Evolutionary conservation across 352 stramenopile genomes (phyloP), one percentile per base, ranked within the genome.

Genomic region (Phytopythium boreale): DNA sequence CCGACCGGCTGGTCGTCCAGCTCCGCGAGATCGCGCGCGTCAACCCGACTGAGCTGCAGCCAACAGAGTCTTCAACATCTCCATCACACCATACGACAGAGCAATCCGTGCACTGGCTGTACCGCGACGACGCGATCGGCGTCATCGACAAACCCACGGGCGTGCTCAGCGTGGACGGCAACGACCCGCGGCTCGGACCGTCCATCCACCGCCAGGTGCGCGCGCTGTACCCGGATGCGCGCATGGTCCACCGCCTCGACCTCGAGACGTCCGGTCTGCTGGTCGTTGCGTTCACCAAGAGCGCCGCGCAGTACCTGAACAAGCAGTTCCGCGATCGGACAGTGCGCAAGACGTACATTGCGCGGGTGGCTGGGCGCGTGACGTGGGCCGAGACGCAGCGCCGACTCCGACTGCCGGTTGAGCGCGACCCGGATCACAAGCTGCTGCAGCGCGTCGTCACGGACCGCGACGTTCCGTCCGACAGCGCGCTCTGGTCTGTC

Each of bases 211-310:
- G 64, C 17, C 67, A 72, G 20, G 68, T 93, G 44, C 66, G 68
- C 11, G 62, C 62, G 31, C 63, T 80, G 41, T 89, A 77, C 52
- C 77, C 76, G 5, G 76, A 82, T 46, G 80, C 77, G 27, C 72
- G 84, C 26, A 88, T 92, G 71, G 84, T 93, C 41, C 84, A 93
- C 69, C 84, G 84, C n/a, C 67, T 93, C 17, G 84, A 93, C 62
- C 70, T 85, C 34, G 82, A 92, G 50, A 93, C 85, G 17, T 93
- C 85, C 11, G 85, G 82, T 10, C 60, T 93, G 22, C 64, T 93
- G 34, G 78, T 90, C 37, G 66, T 91, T n/a, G 81, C 82, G 36
- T 67, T 90, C 46, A 90, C 84, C 4, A 70, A 72, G 37, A 75
- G 72, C 4, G 79, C 84, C 29, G 72, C 84, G 17, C 79, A 90